Base-by-base conservation (phyloP, 306 rosid genomes). In the Coriaria nepalensis region DNA sequence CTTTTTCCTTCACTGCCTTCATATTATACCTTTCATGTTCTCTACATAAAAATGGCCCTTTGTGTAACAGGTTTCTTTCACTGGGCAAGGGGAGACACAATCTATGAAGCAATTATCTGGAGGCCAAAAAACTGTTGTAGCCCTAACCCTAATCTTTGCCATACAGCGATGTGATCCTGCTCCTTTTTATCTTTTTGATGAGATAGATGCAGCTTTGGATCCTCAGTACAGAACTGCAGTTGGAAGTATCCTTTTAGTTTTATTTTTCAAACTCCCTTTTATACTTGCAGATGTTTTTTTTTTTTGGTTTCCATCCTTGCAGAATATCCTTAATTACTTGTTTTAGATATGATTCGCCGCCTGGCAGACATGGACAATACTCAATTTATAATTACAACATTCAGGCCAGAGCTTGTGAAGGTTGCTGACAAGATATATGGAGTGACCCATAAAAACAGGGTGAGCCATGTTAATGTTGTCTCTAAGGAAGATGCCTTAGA, bases 111-210 rank as follows among this genome's bases (percentile, higher is more conserved):
- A 90, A 64, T 73, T 90, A 68, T 90, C 98, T 29, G 95, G 98
- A 55, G 98, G 98, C 52, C 94, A 90, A 68, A 90, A 90, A 73
- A 90, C 98, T 71, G 98, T 85, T 52, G 98, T 90, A 55, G 98
- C 98, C 51, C 80, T 90, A 48, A 79, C 98, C 4, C 98, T 90
- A 51, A 90, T 90, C 66, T 90, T 90, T 61, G 98, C 98, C 55
- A 85, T 90, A 53, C 98, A 90, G 73, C 83, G 92, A 81, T 90
- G 98, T 61, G 98, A 90, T 77, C 98, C 95, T 10, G 98, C 98
- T 15, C 98, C 98, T 9, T 90, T 90, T 70, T 90, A 90, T 72
- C 87, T 90, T 44, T 90, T 90, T 55, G 98, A 90, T 59, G 98
- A 90, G 76, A 90, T 85, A 37, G 98, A 90, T 61, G 95, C 95